These are phyloP conservation scores for Collybia sp. DNA, from an alignment of 768 basidiomycete genomes.

Conservation along the genomic window DNA sequence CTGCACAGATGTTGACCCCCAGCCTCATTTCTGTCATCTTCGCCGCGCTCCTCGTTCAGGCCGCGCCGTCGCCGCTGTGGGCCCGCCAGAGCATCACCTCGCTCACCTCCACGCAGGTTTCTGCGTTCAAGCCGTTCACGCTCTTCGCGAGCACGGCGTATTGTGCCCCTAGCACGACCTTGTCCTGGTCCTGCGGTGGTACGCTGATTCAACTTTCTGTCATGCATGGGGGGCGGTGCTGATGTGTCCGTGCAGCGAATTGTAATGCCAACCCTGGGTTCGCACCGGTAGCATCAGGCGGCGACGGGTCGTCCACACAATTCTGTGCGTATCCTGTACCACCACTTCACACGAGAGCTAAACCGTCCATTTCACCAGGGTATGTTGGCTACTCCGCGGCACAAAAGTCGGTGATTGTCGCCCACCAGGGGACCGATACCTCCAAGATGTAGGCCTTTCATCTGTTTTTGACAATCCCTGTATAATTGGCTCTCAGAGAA, in stretches of 20 bases:
- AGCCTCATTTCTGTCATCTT: no score
- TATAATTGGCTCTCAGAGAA: conserved; percentile 1
- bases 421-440: conserved; percentile 20
- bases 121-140: neutral
- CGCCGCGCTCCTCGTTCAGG: neutral
- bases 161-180: neutral
- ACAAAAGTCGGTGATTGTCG: conserved; percentile 8
- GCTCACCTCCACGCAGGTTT: neutral
- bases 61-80: neutral
- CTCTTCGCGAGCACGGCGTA: neutral
- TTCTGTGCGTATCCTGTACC: conserved; percentile 25
- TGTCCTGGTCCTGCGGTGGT: neutral
- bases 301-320: conserved; percentile 31
- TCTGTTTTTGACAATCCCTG: neutral
- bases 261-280: conserved; percentile 38
- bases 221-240: neutral
- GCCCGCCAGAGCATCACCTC: neutral
- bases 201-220: neutral
- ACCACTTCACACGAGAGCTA: neutral
- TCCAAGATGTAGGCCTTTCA: conserved; percentile 14
- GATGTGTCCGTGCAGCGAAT: conserved; percentile 18
- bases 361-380: conserved; percentile 1
- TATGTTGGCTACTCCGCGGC: conserved; percentile 14
- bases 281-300: conserved; percentile 38
- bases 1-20: no score